Evolutionary conservation across 2,329 filamentous ascomycete species (phyloP), one percentile per base, ranked within the genome.

Genomic region (Ceratocystis papillata): DNA sequence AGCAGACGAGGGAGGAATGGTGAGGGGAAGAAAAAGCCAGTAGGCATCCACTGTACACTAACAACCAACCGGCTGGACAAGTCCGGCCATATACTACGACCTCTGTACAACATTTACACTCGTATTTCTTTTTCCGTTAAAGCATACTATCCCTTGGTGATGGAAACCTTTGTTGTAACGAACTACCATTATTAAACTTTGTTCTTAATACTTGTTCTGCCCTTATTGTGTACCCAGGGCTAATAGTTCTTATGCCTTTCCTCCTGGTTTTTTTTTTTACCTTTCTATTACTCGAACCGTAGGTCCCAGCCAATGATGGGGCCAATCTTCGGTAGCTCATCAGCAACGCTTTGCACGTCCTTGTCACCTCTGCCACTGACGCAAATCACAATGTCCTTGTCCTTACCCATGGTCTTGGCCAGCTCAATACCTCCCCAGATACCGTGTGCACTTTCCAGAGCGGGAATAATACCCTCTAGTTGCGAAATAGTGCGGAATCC

Each of bases 341-440:
- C 94, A 0, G 94, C 94, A 63, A 99, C 93, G 72, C 90, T 96
- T 83, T 99, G 92, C 67, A 99, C 94, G 74, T 99, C 94, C 84
- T 99, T 99, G 77, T 99, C 94, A 69, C 94, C 94, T 71, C 94
- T 82, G 7, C 94, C 94, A 73, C 89, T 95, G 46, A 99, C 76
- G 77, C 93, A 97, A 69, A 99, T 92, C 68, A 99, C 93, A 33
- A 99, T 79, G 73, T 97, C 91, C 77, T 96, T 79, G 64, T 84
- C 91, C 79, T 91, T 89, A 70, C 82, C 81, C 90, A 96, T 92
- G 67, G 87, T 90, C 85, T 96, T 96, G 69, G 93, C 93, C 67
- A 97, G 78, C 78, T 97, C 85, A 67, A 97, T 79, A 10, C 89
- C 92, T 15, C 92, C 94, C 72, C 83, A 96, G 72, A 99, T 85